Evolutionary conservation across 2,329 filamentous ascomycete genomes (phyloP), one percentile per base, ranked within the genome.

Genomic region (Fusarium nurragi): DNA sequence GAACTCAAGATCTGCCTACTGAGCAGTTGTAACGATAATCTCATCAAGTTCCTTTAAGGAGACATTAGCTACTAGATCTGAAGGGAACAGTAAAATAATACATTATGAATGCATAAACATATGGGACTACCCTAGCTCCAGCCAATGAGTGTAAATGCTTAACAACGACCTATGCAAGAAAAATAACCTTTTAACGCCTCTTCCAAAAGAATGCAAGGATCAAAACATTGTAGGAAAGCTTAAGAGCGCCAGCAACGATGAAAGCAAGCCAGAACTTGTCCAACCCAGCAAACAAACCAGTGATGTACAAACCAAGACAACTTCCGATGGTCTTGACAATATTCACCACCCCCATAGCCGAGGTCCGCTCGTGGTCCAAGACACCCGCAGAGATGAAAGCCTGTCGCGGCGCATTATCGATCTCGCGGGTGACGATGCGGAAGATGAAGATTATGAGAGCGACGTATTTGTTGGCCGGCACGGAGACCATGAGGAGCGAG

Each of bases 281-380:
- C 19, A 66, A 14, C 0, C 67, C 67, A 0, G 67, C 67, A 32
- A 69, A 70, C 11, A 68, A 16, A 0, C 67, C 67, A 0, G 67
- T 70, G 1, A 63, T n/a, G 2, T 70, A 70, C 14, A 70, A 18
- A 3, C 67, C 67, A 3, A 68, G 14, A n/a, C 66, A 68, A 16
- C 62, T 67, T 8, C 66, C 66, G 13, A 68, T 49, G 2, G 67
- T 70, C 45, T 70, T 70, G 10, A 69, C 65, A n/a, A 70, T 70
- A 13, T 70, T 70, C 0, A 70, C 43, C 4, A 70, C 67, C 3
- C 67, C 67, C 67, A 70, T 66, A 1, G 67, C 67, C 1, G 67
- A 68, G 4, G 67, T 70, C 6, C 67, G 63, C 14, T 70, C 67
- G 2, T 53, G 44, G 4, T 70, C 67, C 7, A 70, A 22, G 4